These are phyloP conservation scores for Pythium scleroteichum DNA, from an alignment of 352 stramenopile genomes.

Conservation along the genomic window DNA sequence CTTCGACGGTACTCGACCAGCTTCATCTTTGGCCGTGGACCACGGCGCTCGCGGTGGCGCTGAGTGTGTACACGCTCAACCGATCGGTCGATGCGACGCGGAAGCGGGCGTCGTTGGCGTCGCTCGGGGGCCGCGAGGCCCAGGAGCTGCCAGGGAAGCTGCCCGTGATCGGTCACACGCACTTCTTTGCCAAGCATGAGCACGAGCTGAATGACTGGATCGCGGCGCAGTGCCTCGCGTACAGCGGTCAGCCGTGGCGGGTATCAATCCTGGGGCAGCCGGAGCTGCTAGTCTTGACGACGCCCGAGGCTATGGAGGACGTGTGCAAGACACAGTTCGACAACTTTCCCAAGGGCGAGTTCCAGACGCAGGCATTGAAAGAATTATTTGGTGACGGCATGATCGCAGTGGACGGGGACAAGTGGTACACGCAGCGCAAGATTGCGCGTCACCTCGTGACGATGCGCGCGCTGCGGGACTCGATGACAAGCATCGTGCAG, in stretches of 20 bases:
- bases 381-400: conserved; percentile 54
- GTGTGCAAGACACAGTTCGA: conserved; percentile 60
- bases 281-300: conserved; percentile 34
- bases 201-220: conserved; percentile 41
- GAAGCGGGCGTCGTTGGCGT: conserved; percentile 5
- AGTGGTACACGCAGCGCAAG: conserved; percentile 34
- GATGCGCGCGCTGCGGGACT: conserved; percentile 29
- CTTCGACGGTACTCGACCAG: conserved; percentile 15
- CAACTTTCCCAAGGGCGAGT: conserved; percentile 59
- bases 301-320: conserved; percentile 37
- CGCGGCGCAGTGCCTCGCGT: conserved; percentile 27
- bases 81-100: conserved; percentile 10
- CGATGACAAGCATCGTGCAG: conserved; percentile 28
- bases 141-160: conserved; percentile 24
- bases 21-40: conserved; percentile 26
- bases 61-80: not conserved
- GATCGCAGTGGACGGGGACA: conserved; percentile 28
- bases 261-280: conserved; percentile 36
- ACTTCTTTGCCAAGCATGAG: conserved; percentile 30
- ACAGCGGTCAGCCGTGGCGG: conserved; percentile 30
- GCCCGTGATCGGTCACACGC: conserved; percentile 27
- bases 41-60: conserved; percentile 12
- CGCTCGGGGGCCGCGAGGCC: conserved; percentile 21
- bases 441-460: conserved; percentile 31
- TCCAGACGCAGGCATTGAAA: conserved; percentile 30